Conservation (phyloP, 2,329 filamentous ascomycete species). For the Microdochium nivale region DNA sequence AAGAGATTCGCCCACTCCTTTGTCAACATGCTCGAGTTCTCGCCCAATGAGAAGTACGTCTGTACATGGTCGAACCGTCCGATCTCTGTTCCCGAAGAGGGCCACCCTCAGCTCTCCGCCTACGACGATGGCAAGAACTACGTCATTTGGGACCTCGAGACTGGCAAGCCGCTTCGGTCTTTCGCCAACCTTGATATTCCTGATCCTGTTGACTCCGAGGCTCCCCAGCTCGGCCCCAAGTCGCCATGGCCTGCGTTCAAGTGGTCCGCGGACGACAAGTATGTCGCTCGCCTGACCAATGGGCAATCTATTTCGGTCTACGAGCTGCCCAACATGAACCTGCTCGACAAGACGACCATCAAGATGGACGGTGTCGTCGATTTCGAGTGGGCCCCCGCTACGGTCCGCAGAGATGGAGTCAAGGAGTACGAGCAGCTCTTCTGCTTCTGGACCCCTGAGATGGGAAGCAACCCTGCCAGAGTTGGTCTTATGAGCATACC, state of each 20-base stretch:
- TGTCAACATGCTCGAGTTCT: constrained; percentile 95
- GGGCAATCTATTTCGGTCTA: constrained; percentile 87
- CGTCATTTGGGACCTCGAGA: constrained; percentile 94
- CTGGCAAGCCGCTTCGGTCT: constrained; percentile 80
- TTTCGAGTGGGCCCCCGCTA: constrained; percentile 94
- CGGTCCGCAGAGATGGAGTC: constrained; percentile 70
- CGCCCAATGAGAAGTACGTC: constrained; percentile 83
- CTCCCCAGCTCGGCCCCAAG: constrained; percentile 69
- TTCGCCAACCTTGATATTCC: constrained; percentile 85
- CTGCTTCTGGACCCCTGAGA: constrained; percentile 98
- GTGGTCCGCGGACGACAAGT: constrained; percentile 97
- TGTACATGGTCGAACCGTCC: constrained; percentile 95
- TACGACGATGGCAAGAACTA: constrained; percentile 99
- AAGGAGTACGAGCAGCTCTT: constrained; percentile 94
- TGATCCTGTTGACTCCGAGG: constrained; percentile 49
- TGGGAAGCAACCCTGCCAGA: constrained; percentile 95
- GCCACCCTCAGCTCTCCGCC: constrained; percentile 71
- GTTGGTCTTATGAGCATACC: constrained; percentile 95
- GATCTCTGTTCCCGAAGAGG: constrained; percentile 82
- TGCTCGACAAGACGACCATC: constrained; percentile 83
- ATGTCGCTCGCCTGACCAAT: constrained; percentile 85
- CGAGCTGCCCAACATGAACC: constrained; percentile 79
- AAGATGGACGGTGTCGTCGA: constrained; percentile 96
- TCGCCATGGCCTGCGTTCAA: constrained; percentile 98
- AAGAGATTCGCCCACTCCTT: constrained; percentile 92